phyloP scores from a whole-genome alignment of 2,329 filamentous ascomycete species.

The Hysterium pulicare region DNA sequence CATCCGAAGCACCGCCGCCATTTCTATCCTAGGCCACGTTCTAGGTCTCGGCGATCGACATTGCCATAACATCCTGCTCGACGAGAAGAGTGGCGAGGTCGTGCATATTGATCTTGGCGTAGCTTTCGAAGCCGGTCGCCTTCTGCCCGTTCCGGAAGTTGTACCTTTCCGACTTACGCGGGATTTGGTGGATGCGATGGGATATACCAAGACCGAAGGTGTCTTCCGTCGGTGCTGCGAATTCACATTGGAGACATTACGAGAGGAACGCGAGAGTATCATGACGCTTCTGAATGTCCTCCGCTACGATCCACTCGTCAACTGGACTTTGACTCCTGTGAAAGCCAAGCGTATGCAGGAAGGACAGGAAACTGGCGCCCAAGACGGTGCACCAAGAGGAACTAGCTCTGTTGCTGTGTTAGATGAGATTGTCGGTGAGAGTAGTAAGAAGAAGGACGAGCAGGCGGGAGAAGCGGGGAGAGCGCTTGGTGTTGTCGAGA shows the following conservation, averaged over 20 bases:
- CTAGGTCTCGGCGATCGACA: constrained; percentile 92
- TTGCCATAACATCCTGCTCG: constrained; percentile 93
- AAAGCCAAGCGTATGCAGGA: constrained; percentile 66
- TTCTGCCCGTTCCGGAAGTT: constrained; percentile 92
- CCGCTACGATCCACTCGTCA: constrained; percentile 96
- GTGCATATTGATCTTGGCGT: constrained; percentile 97
- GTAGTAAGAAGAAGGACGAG: constrained; percentile 42
- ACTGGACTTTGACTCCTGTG: constrained; percentile 80
- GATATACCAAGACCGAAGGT: constrained; percentile 89
- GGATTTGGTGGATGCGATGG: constrained; percentile 96
- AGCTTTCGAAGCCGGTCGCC: constrained; percentile 91
- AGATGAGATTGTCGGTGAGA: constrained; percentile 27
- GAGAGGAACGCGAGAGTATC: constrained; percentile 94
- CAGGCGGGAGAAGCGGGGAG: constrained; percentile 81
- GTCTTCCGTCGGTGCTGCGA: constrained; percentile 98
- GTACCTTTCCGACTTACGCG: constrained; percentile 93
- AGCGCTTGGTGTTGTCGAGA: constrained; percentile 86
- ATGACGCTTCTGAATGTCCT: constrained; percentile 98
- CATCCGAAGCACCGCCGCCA: constrained; percentile 86
- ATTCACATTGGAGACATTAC: constrained; percentile 89
- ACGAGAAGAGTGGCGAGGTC: constrained; percentile 84
- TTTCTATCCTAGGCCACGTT: constrained; percentile 91
- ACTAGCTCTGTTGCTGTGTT: constrained; percentile 15
- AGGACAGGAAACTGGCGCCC: constrained; percentile 53
- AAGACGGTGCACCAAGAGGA: constrained; percentile 24